Evolutionary conservation across 495 filamentous ascomycete genomes (phyloP), one percentile per base, ranked within the genome.

Genomic region (Penicillium diatomitis): DNA sequence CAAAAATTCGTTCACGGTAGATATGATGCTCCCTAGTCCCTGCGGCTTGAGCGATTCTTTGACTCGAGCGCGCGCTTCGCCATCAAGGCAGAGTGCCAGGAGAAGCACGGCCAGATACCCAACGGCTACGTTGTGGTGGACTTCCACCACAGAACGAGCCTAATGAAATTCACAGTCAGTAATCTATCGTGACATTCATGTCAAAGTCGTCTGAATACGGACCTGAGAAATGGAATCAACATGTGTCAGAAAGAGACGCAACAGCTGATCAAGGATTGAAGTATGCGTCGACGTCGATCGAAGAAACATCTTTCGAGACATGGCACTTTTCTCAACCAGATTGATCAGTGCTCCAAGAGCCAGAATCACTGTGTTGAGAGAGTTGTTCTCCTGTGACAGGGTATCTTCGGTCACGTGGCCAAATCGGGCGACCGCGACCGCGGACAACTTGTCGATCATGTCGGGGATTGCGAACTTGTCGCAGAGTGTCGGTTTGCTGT

Each of bases 61-160:
- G 30, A 90, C 71, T 20, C 71, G 62, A 29, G 65, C 60, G 33
- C 76, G 64, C 8, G 80, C 78, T 31, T 72, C 68, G 8, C 58
- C 41, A 44, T 81, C 69, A 12, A 90, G 70, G 59, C 85, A 89
- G 10, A 96, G 73, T 43, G 85, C 87, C 30, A 87, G 84, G 8
- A 99, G 70, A 3, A 96, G 72, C 4, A 97, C 81, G 1, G 91
- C 82, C 38, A 99, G 74, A 57, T 95, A 99, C 30, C 94, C 94
- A 49, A 90, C 82, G 3, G 87, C 86, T 31, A 99, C 89, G 62
- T 91, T 95, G 44, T 82, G 78, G 44, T 85, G 83, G n/a, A 84
- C 82, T 56, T 88, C 87, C 61, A 88, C 76, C 58, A 90, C 78
- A 0, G 89, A 92, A 62, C 87, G 82, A 47, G 87, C 90, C 88